phyloP scores from a whole-genome alignment of 2,329 filamentous ascomycete species.

The Cladophialophora exuberans region DNA sequence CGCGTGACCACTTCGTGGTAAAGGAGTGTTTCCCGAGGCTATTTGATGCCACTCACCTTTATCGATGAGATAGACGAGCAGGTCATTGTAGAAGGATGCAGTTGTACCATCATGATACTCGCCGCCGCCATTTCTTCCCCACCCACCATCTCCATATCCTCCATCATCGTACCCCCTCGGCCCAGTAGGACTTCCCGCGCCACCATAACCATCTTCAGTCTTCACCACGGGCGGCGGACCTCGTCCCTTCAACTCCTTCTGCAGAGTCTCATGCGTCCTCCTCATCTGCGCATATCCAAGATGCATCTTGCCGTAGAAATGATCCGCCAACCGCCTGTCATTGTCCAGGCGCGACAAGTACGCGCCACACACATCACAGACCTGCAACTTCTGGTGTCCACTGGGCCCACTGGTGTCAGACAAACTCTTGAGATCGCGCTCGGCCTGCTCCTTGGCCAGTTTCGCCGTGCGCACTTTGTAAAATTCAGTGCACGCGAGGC shows the following conservation, averaged over 20 bases:
- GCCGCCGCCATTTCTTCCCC: conserved; percentile 66
- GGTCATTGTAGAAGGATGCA: conserved; percentile 70
- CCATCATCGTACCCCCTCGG: conserved; percentile 51
- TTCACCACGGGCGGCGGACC: conserved; percentile 59
- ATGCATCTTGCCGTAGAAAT: conserved; percentile 99
- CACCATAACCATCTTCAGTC: conserved; percentile 36
- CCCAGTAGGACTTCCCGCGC: conserved; percentile 36
- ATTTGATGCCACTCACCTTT: conserved; percentile 89
- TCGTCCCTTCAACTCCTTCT: conserved; percentile 80
- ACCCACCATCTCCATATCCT: conserved; percentile 58
- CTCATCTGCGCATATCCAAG: conserved; percentile 97
- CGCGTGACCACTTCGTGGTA: conserved; percentile 92
- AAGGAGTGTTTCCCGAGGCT: conserved; percentile 85
- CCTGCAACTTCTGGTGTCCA: conserved; percentile 96
- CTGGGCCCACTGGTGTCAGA: conserved; percentile 90
- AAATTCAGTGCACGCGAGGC: conserved; percentile 82
- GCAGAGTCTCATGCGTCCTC: conserved; percentile 85
- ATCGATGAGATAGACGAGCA: conserved; percentile 73
- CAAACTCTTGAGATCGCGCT: conserved; percentile 85
- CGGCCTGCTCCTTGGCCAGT: conserved; percentile 78
- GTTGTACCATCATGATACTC: conserved; percentile 94
- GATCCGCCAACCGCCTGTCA: conserved; percentile 88
- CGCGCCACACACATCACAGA: conserved; percentile 97
- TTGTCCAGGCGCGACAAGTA: conserved; percentile 93
- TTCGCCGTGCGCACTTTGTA: conserved; percentile 81